A percentile compares a stretch with the other conserved stretches of the same genome.
phyloP scores from a whole-genome alignment of 768 basidiomycete species.

The Asterophora lycoperdoides region DNA sequence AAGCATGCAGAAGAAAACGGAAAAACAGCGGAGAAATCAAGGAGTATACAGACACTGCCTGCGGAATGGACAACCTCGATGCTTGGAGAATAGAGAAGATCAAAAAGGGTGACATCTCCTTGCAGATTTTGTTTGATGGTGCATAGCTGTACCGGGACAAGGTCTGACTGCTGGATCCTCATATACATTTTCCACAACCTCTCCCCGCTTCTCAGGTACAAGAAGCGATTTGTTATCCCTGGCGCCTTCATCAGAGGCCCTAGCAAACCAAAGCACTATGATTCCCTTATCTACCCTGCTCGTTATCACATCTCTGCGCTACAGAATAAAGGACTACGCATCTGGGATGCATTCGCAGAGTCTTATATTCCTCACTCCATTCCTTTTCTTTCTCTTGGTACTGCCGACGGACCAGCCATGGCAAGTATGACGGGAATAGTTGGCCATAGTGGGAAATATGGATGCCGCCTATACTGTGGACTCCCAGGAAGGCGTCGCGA shows the following conservation, averaged over 20 bases:
- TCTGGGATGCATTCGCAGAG: no score
- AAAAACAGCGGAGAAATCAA: neutral
- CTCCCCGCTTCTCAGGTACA: constrained; percentile 11
- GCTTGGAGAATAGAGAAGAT: neutral
- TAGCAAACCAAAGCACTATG: no score
- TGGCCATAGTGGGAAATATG: constrained; percentile 29
- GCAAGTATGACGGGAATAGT: constrained; percentile 22
- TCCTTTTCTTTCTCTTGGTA: no score
- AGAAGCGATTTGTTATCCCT: constrained; percentile 8
- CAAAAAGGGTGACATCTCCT: constrained; percentile 16
- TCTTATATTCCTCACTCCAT: no score
- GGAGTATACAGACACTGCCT: constrained; percentile 7
- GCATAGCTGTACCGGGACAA: constrained; percentile 29
- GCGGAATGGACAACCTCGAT: neutral
- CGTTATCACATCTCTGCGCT: no score
- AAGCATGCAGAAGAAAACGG: neutral
- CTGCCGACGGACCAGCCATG: constrained; percentile 24
- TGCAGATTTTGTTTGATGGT: constrained; percentile 27
- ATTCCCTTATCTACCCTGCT: no score
- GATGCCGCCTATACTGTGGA: constrained; percentile 19
- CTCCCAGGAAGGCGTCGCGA: constrained; percentile 16
- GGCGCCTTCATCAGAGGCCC: no score
- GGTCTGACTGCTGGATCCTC: constrained; percentile 28
- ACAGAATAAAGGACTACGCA: constrained; percentile 26
- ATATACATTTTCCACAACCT: constrained; percentile 27